Evolutionary conservation across 108 stramenopile species (phyloP).

Genomic region (Conticribra weissflogii): DNA sequence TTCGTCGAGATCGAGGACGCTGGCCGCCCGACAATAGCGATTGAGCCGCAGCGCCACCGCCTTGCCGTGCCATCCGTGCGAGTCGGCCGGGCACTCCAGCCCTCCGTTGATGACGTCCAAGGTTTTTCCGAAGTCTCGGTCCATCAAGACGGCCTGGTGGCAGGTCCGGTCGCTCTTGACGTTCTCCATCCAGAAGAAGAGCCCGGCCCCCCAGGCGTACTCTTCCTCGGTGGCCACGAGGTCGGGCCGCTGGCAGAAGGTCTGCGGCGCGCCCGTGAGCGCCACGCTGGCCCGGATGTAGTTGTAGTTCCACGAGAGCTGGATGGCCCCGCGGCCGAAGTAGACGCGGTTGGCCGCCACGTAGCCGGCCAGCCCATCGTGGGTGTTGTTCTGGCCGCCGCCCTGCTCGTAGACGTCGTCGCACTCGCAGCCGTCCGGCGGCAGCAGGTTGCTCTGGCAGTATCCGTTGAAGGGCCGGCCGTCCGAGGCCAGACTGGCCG

Average conservation of each 20-base stretch:
- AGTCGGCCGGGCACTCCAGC: constrained; percentile 48
- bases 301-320: constrained; percentile 54
- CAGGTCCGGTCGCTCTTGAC: constrained; percentile 48
- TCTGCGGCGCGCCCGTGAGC: constrained; percentile 42
- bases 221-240: constrained; percentile 44
- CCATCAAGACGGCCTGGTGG: constrained; percentile 43
- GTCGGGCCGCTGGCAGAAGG: constrained; percentile 49
- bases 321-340: constrained; percentile 46
- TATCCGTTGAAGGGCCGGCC: constrained; percentile 40
- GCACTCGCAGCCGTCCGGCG: constrained; percentile 50
- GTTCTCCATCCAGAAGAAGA: constrained; percentile 57
- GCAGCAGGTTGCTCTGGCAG: constrained; percentile 45
- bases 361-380: constrained; percentile 28
- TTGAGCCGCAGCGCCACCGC: constrained; percentile 47
- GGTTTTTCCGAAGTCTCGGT: constrained; percentile 45
- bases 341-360: constrained; percentile 38
- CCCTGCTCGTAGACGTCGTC: constrained; percentile 41
- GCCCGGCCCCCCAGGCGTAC: constrained; percentile 49
- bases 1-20: constrained; percentile 30
- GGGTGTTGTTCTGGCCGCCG: too few species aligned
- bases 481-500: constrained; percentile 25
- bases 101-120: constrained; percentile 52
- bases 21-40: constrained; percentile 45
- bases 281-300: constrained; percentile 44
- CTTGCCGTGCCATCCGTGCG: constrained; percentile 44